A percentile compares a stretch with the other conserved stretches of the same genome.
These are phyloP conservation scores for Chlorella sp. DNA, from an alignment of 139 green algal genomes.

Conservation along the genomic window DNA sequence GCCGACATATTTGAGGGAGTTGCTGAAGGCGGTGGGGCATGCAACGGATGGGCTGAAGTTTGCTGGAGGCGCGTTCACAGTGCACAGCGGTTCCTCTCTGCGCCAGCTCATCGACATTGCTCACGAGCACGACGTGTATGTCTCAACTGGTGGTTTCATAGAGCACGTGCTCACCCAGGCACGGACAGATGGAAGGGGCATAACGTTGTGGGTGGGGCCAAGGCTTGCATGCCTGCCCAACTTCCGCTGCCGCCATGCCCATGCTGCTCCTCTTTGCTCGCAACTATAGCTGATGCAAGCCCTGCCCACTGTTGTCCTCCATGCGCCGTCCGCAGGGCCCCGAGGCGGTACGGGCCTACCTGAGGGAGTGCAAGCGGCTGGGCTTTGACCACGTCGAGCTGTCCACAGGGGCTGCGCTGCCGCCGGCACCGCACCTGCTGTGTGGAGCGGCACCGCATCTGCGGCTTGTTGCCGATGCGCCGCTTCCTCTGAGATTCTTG, in stretches of 20 bases:
- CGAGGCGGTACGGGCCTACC: conserved; percentile 5
- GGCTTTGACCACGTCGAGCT: conserved; percentile 52
- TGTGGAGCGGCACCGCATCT: too few species aligned
- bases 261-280: too few species aligned
- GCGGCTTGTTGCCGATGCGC: too few species aligned
- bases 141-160: conserved; percentile 14
- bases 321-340: neutral
- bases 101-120: neutral
- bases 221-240: too few species aligned
- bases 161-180: conserved; percentile 13
- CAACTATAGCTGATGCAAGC: too few species aligned
- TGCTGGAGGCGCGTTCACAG: conserved; percentile 27
- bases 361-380: conserved; percentile 7
- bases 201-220: too few species aligned
- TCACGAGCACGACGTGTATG: conserved; percentile 8
- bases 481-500: too few species aligned
- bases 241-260: too few species aligned
- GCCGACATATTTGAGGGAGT: conserved; percentile 14
- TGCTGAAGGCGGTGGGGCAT: conserved; percentile 27
- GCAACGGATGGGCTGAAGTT: conserved; percentile 42
- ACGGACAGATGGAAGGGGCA: neutral
- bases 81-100: neutral
- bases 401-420: too few species aligned
- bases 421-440: too few species aligned
- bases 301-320: neutral